Percentiles rank a stretch among this genome's conserved stretches.
Evolutionary conservation across 2,329 filamentous ascomycete genomes (phyloP).

Genomic region (Rutstroemia sp.): DNA sequence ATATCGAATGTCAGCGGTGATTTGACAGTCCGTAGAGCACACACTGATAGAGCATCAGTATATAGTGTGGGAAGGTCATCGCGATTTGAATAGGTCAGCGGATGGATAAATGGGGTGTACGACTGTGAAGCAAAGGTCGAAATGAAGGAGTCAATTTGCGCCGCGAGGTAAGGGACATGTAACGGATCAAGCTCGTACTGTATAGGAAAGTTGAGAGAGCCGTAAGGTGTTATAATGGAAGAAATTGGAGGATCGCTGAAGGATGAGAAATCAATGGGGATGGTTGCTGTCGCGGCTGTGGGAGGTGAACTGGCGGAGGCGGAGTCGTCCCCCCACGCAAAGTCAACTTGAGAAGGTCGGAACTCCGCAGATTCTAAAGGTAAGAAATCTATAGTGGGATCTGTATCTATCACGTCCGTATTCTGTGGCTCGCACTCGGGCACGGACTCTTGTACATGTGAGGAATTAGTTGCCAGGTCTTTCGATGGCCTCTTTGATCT

Average conservation of each 20-base stretch:
- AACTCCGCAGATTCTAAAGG: neutral
- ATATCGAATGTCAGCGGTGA: conserved; percentile 11
- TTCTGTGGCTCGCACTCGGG: too few relatives aligned
- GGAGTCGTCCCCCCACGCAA: neutral
- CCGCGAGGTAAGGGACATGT: conserved; percentile 11
- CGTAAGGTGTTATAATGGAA: conserved; percentile 1
- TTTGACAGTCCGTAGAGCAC: conserved; percentile 15
- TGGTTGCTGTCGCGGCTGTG: too few relatives aligned
- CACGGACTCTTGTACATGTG: neutral
- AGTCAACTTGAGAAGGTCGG: neutral
- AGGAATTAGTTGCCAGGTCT: neutral
- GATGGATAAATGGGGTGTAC: conserved; percentile 19
- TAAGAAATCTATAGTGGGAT: too few relatives aligned
- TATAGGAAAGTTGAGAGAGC: conserved; percentile 8
- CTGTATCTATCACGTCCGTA: too few relatives aligned
- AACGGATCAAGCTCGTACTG: neutral
- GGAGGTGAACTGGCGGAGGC: neutral
- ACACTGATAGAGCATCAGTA: conserved; percentile 15
- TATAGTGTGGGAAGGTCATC: conserved; percentile 10
- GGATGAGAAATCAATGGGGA: neutral
- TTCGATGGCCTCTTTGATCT: too few relatives aligned
- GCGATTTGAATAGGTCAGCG: conserved; percentile 5
- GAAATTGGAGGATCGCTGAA: neutral
- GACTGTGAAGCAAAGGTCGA: conserved; percentile 9
- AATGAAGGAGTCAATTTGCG: conserved; percentile 13